Percentiles rank a stretch among this genome's conserved stretches.
phyloP scores from a whole-genome alignment of 1,284 basidiomycete species.

The Leccinum pachyderme region DNA sequence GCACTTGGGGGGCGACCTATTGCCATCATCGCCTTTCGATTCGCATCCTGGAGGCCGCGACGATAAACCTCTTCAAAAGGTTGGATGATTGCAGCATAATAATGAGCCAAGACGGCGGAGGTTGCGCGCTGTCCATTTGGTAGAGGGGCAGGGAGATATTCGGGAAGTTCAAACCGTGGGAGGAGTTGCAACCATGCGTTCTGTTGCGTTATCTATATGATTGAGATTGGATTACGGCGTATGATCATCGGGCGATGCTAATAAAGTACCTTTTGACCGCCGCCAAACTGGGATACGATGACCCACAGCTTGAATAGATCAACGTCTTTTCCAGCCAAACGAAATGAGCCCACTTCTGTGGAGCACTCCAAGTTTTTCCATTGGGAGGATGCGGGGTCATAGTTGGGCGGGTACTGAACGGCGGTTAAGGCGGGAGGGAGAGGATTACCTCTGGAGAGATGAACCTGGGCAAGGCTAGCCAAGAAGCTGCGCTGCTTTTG shows the following conservation, averaged over 20 bases:
- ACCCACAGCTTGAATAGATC: conserved; percentile 73
- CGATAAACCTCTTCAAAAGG: conserved; percentile 70
- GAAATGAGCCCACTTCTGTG: conserved; percentile 56
- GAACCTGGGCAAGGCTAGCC: conserved; percentile 52
- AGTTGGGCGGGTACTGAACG: conserved; percentile 47
- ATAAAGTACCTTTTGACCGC: conserved; percentile 51
- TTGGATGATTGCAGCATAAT: conserved; percentile 58
- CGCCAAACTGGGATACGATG: conserved; percentile 55
- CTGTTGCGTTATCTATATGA: conserved; percentile 35
- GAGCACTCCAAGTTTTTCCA: conserved; percentile 65
- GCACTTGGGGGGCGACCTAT: conserved; percentile 29
- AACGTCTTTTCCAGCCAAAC: conserved; percentile 75
- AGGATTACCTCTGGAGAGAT: conserved; percentile 52
- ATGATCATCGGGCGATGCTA: conserved; percentile 2
- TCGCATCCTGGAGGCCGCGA: conserved; percentile 53
- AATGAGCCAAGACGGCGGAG: conserved; percentile 48
- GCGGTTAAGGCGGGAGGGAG: conserved; percentile 68
- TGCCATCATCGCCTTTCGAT: conserved; percentile 45
- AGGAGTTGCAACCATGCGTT: conserved; percentile 52
- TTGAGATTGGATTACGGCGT: conserved; percentile 6
- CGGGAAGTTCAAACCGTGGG: conserved; percentile 61
- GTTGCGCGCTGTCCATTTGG: conserved; percentile 48
- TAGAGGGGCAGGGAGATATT: conserved; percentile 47
- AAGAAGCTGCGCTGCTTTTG: conserved; percentile 60
- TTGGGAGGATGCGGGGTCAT: conserved; percentile 56